These are phyloP conservation scores for Neonectria hederae DNA, from an alignment of 2,329 filamentous ascomycete species.

Conservation along the genomic window DNA sequence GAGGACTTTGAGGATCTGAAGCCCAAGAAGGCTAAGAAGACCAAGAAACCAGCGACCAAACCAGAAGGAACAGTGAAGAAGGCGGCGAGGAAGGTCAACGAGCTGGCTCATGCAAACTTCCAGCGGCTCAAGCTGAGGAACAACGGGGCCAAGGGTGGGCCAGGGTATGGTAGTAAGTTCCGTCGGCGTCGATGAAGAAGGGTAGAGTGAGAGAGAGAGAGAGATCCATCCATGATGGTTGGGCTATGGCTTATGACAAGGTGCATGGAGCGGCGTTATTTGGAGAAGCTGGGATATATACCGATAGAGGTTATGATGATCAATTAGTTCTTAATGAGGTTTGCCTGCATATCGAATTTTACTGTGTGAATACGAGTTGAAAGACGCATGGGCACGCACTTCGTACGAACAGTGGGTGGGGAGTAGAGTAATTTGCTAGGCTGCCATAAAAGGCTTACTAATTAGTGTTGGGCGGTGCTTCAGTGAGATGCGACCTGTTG, in stretches of 20 bases:
- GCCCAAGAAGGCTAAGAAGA: constrained; percentile 25
- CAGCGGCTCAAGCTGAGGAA: constrained; percentile 72
- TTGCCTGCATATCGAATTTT: not conserved
- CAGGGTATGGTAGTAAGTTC: constrained; percentile 66
- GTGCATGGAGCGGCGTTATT: constrained; percentile 19
- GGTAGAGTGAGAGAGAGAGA: not conserved
- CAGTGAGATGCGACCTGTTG: not conserved
- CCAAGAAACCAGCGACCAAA: constrained; percentile 40
- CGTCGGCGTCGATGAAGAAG: constrained; percentile 54
- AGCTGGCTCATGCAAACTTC: constrained; percentile 73
- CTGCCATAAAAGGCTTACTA: not conserved
- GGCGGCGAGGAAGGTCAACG: constrained; percentile 68
- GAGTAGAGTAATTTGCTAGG: not conserved
- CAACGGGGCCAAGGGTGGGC: constrained; percentile 68
- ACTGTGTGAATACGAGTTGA: not conserved
- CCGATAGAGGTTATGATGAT: constrained; percentile 8
- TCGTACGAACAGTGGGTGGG: not conserved
- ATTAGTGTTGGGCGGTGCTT: not conserved
- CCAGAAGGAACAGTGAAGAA: constrained; percentile 60
- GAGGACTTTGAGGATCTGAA: constrained; percentile 37
- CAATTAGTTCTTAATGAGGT: not conserved
- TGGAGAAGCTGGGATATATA: constrained; percentile 4
- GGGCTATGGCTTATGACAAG: constrained; percentile 22
- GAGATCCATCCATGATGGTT: constrained; percentile 2
- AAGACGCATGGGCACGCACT: not conserved